phyloP scores from a whole-genome alignment of 352 stramenopile genomes.

The Peronospora belbahrii region DNA sequence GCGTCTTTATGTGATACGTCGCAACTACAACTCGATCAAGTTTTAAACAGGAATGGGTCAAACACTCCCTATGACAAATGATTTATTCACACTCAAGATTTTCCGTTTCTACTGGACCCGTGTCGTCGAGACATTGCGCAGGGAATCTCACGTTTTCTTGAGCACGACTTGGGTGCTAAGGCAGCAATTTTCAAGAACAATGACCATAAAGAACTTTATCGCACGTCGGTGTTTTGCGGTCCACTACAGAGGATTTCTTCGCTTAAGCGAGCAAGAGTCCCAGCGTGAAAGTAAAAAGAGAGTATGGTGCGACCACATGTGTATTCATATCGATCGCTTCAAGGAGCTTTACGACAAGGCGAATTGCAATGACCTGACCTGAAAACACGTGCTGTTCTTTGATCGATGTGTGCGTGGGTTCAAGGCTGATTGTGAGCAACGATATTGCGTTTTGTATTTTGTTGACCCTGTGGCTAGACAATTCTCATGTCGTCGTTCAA shows the following conservation, averaged over 20 bases:
- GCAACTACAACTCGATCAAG: slow-evolving; percentile 55
- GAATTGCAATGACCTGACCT: slow-evolving; percentile 49
- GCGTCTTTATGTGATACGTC: slow-evolving; percentile 41
- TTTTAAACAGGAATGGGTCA: slow-evolving; percentile 44
- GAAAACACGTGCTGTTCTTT: slow-evolving; percentile 68
- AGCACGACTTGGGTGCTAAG: slow-evolving; percentile 56
- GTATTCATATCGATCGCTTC: slow-evolving; percentile 67
- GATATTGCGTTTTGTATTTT: slow-evolving; percentile 64
- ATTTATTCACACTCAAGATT: slow-evolving; percentile 40
- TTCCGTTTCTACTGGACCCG: slow-evolving; percentile 54
- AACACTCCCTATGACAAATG: slow-evolving; percentile 37
- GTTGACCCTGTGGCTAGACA: slow-evolving; percentile 54
- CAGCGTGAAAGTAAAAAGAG: slow-evolving; percentile 42
- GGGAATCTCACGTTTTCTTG: slow-evolving; percentile 60
- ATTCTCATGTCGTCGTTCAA: slow-evolving; percentile 63
- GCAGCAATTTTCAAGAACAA: slow-evolving; percentile 38
- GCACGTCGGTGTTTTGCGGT: slow-evolving; percentile 42
- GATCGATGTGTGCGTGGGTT: slow-evolving; percentile 61
- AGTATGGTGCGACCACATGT: slow-evolving; percentile 71
- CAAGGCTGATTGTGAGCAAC: slow-evolving; percentile 54
- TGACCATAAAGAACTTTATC: slow-evolving; percentile 28
- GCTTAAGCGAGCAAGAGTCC: slow-evolving; percentile 52
- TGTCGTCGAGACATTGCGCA: slow-evolving; percentile 45
- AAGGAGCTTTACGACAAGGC: slow-evolving; percentile 56
- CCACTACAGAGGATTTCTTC: slow-evolving; percentile 52